Percentiles rank a stretch among this genome's conserved stretches.
phyloP scores from a whole-genome alignment of 148 eudicot genomes.

The Heliosperma pusillum region DNA sequence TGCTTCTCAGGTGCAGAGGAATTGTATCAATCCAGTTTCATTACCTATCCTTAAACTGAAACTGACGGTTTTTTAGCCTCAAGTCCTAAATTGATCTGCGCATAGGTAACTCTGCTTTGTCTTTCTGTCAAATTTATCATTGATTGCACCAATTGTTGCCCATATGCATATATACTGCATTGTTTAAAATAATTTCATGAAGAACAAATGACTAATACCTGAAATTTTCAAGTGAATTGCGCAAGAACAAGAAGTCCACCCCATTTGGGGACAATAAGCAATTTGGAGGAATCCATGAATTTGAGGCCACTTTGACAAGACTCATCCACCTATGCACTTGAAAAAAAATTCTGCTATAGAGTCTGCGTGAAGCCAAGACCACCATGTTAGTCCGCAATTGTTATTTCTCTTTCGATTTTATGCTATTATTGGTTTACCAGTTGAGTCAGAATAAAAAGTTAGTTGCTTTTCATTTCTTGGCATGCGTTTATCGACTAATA shows the following conservation, averaged over 20 bases:
- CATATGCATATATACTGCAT: not conserved
- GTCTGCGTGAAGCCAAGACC: constrained; percentile 84
- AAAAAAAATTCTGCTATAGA: constrained; percentile 88
- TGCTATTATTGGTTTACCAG: not conserved
- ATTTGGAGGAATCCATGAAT: constrained; percentile 82
- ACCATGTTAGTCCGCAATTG: constrained; percentile 55
- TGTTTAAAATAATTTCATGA: not conserved
- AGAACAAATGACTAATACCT: not conserved
- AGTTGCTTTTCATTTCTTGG: constrained; percentile 94
- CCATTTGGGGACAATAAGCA: constrained; percentile 88
- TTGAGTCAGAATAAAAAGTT: constrained; percentile 73
- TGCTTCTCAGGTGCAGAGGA: constrained; percentile 67
- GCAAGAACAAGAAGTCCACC: constrained; percentile 89
- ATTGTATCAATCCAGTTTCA: constrained; percentile 88
- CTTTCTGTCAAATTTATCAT: not conserved
- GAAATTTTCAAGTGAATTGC: constrained; percentile 52
- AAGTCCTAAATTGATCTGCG: constrained; percentile 42
- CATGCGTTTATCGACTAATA: constrained; percentile 90
- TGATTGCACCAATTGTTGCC: not conserved
- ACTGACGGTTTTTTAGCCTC: constrained; percentile 74
- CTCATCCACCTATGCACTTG: constrained; percentile 95
- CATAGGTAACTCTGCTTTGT: constrained; percentile 41
- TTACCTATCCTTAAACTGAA: constrained; percentile 98
- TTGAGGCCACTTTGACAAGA: constrained; percentile 97
- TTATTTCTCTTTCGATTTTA: not conserved